Percentiles rank a stretch among this genome's conserved stretches.
Conservation (phyloP, 345 rosid genomes). For the Eucalyptus microcorys region DNA sequence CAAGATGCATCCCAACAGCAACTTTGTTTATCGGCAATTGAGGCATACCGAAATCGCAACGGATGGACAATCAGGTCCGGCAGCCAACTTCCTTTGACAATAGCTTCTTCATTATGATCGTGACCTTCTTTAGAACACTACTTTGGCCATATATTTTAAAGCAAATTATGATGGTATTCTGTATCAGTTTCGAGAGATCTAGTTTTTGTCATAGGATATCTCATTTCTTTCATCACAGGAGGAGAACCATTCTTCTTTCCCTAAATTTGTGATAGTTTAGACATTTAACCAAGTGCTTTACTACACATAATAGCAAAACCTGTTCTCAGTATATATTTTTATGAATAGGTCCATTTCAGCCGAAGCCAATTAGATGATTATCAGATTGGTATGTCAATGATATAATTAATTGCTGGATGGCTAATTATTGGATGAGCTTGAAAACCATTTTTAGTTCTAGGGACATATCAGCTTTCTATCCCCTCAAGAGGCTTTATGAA, state of each 20-base stretch:
- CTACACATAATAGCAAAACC: background rate
- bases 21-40: slow-evolving; percentile 52
- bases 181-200: background rate
- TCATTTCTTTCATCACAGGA: background rate
- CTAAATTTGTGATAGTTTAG: background rate
- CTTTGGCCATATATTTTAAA: background rate
- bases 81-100: slow-evolving; percentile 23
- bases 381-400: background rate
- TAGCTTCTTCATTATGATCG: background rate
- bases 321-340: background rate
- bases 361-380: background rate
- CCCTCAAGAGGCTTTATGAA: background rate
- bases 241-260: background rate
- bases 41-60: slow-evolving; percentile 52
- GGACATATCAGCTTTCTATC: too few species aligned
- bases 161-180: background rate
- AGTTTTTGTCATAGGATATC: background rate
- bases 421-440: background rate
- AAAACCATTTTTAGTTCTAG: background rate
- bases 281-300: background rate
- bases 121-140: background rate
- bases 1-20: slow-evolving; percentile 47
- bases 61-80: slow-evolving; percentile 81
- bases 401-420: background rate
- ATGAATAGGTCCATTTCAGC: background rate